Evolutionary conservation across 805 yeast genomes (phyloP), one percentile per base, ranked within the genome.

Genomic region (Sugiyamaella qingdaonensis): DNA sequence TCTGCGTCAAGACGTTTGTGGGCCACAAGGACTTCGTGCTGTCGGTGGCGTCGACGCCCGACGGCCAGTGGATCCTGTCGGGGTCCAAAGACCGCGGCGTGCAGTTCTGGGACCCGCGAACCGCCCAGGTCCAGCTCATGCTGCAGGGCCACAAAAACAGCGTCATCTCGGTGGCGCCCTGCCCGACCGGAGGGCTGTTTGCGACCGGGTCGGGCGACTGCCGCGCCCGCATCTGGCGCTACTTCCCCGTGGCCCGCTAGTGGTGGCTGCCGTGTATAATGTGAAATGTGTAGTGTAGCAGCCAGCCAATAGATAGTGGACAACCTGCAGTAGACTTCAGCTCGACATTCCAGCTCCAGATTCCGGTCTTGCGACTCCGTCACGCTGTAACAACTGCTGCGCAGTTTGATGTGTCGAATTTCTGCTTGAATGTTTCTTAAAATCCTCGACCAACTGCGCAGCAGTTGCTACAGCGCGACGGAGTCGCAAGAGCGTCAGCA

Each of bases 171-270:
- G 98, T 92, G 37, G 89, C 96, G 47, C 96, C 94, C 19, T 84
- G 94, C 21, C 89, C 90, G 61, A 83, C 82, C 57, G 84, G 88
- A 57, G 92, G 95, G 47, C 84, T 88, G 63, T 94, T 92, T 76
- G 98, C 98, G 52, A 91, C 98, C 11, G 98, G 98, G 53, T 80
- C 89, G 71, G 99, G 98, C 69, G 98, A 92, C 73, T 92, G 96
- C 72, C 88, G 91, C 68, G 98, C 98, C 39, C 82, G 97, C 72
- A 87, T 92, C 66, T 92, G 99, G 99, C 81, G 86, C 69, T 89
- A 67, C 56, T 62, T 46, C 44, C 59, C 57, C 7, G 61, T 57
- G 9, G 50, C 46, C 8, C 52, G 62, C 46, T 58, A 48, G 44
- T n/a, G n/a, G n/a, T n/a, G n/a, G n/a, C n/a, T n/a, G 29, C 3